A percentile compares a stretch with the other conserved stretches of the same genome.
Conservation (phyloP, 208 protist genomes). For the Acanthamoeba castellanii region DNA sequence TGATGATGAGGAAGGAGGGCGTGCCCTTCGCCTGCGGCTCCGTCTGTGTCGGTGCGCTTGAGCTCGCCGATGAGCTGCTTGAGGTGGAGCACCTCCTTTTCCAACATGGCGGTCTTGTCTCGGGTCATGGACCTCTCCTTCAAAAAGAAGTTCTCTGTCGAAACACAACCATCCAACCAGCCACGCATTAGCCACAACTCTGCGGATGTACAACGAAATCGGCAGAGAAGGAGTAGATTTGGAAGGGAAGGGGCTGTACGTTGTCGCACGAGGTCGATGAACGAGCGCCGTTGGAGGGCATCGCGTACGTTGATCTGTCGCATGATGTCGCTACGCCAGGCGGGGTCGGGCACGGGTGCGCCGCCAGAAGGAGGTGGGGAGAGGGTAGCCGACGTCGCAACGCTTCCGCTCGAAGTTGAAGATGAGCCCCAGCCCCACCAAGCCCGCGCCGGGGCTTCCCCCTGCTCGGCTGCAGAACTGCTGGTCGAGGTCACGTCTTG, state of each 20-base stretch:
- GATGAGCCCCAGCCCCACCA: conserved; percentile 25
- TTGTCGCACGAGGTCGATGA: conserved; percentile 23
- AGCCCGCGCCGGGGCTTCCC: not conserved
- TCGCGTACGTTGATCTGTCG: conserved; percentile 19
- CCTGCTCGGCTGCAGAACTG: not conserved
- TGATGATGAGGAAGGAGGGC: not conserved
- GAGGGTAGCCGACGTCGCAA: not conserved
- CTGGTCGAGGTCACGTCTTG: not conserved
- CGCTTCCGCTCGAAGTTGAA: not conserved
- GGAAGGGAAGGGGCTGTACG: not conserved
- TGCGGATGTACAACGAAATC: not conserved
- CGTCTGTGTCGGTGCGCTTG: not conserved
- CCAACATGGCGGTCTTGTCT: not conserved
- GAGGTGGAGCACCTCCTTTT: conserved; percentile 58
- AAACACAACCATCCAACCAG: not conserved
- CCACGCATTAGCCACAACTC: not conserved
- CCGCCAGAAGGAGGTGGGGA: not conserved
- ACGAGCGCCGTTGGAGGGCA: not conserved
- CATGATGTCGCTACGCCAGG: not conserved
- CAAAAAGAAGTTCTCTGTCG: conserved; percentile 33
- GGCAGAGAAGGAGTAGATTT: not conserved
- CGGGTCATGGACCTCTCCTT: not conserved
- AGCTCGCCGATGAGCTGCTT: conserved; percentile 52
- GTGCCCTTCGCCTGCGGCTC: not conserved
- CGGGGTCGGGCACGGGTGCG: not conserved